Base-by-base conservation (phyloP, 2,329 filamentous ascomycete species). In the Aspergillus pseudoviridinutans region DNA sequence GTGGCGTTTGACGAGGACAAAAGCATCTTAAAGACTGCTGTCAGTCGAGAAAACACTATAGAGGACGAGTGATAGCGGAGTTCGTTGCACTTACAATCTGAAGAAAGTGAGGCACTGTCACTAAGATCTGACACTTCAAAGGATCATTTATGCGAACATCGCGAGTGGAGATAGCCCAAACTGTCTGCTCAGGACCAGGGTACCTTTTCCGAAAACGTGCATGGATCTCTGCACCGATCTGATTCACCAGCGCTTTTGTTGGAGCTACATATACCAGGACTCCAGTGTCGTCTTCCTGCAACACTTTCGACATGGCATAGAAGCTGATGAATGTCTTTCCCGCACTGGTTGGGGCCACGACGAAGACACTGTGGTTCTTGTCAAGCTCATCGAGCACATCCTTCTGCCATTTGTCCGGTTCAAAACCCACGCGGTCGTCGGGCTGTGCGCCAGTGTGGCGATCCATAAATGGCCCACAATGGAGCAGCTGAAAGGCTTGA, bases 261-360 rank as follows among this genome's bases (percentile, higher is more conserved):
- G 90, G 90, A 0, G 89, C 90, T 5, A 93, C 87, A 63, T 92
- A 93, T 0, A 92, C 87, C 6, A 93, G 74, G 2, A 92, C 81
- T 2, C 84, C 86, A 51, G 91, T 84, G 58, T 92, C 83, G 60
- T 84, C 84, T 3, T 81, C 80, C 66, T 88, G 80, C 9, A 93
- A 76, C 1, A 92, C 78, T 67, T 90, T 86, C 66, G 89, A 87
- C 87, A 92, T 93, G 1, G 89, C 89, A 64, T 93, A 92, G 71
- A 92, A 93, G 0, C 71, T 73, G 44, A 92, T 92, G 70, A 92
- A 93, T 0, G 89, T 93, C 71, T 92, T 93, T 61, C 90, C 90
- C 0, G 90, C 87, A 25, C 86, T 90, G 0, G 89, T 93, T 0
- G 89, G 89, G 0, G 89, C 89, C 8, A 92, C 85, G 0, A 91